These are phyloP conservation scores for Eimeria praecox DNA, from an alignment of 169 alveolate genomes.

Conservation along the genomic window DNA sequence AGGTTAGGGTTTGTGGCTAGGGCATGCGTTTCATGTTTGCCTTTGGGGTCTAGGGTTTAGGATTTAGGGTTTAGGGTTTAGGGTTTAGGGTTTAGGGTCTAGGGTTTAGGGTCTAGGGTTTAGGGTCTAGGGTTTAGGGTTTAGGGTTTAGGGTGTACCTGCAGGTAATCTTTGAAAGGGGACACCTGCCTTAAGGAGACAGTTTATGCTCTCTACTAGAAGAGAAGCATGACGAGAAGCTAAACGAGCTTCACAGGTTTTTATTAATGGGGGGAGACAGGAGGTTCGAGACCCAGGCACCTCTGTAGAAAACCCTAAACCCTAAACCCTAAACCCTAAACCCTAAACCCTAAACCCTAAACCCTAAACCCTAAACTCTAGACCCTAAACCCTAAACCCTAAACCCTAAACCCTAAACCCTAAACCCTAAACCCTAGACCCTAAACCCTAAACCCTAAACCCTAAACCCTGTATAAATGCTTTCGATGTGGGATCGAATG, in stretches of 20 bases:
- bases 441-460: slow-evolving; percentile 8
- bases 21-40: too few relatives aligned
- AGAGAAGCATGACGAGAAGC: slow-evolving; percentile 27
- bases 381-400: too few relatives aligned
- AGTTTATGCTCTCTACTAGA: slow-evolving; percentile 39
- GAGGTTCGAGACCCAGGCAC: slow-evolving; percentile 61
- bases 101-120: not conserved
- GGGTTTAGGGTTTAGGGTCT: not conserved
- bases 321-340: slow-evolving; percentile 49
- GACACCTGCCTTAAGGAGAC: slow-evolving; percentile 16
- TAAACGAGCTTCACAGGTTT: slow-evolving; percentile 4
- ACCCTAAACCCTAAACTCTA: too few relatives aligned
- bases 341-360: not conserved
- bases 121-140: slow-evolving; percentile 26
- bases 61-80: not conserved
- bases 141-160: slow-evolving; percentile 34
- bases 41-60: not conserved
- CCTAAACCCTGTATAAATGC: not conserved
- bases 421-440: slow-evolving; percentile 3
- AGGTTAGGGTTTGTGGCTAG: too few relatives aligned
- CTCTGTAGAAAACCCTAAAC: slow-evolving; percentile 50
- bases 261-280: slow-evolving; percentile 19
- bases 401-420: not conserved
- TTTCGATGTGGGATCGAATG: too few relatives aligned
- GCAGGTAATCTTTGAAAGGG: slow-evolving; percentile 22